Percentiles rank a stretch among this genome's conserved stretches.
phyloP scores from a whole-genome alignment of 164 flowering plant genomes.

The Stephania yunnanensis region DNA sequence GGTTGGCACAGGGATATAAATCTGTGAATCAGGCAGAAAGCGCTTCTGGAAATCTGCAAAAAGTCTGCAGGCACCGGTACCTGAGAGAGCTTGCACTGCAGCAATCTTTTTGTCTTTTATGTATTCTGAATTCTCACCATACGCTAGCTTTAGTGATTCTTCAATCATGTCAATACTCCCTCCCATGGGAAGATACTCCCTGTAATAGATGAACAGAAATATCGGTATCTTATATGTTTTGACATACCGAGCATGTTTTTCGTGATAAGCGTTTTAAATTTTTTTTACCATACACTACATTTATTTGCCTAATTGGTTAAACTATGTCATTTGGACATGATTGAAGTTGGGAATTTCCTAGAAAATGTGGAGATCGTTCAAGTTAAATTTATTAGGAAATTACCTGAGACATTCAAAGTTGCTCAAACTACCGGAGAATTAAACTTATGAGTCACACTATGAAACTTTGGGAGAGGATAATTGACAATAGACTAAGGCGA shows the following conservation, averaged over 20 bases:
- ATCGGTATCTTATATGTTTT: too few relatives aligned
- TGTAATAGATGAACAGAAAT: conserved; percentile 15
- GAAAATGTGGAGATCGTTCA: too few relatives aligned
- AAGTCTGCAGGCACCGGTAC: conserved; percentile 96
- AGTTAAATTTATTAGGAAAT: too few relatives aligned
- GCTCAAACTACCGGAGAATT: too few relatives aligned
- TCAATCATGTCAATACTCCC: conserved; percentile 84
- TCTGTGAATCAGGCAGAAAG: conserved; percentile 79
- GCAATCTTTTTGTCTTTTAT: conserved; percentile 83
- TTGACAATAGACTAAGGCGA: too few relatives aligned
- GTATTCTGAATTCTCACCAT: conserved; percentile 81
- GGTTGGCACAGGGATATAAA: conserved; percentile 92
- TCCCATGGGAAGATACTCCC: conserved; percentile 99
- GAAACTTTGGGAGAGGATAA: too few relatives aligned
- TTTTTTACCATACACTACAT: background rate
- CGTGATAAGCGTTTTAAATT: background rate
- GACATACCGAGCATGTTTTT: background rate
- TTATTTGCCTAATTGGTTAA: background rate
- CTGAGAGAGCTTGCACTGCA: conserved; percentile 89
- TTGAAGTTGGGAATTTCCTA: too few relatives aligned
- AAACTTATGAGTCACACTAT: too few relatives aligned
- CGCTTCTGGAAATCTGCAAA: conserved; percentile 97
- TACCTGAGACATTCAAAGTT: too few relatives aligned
- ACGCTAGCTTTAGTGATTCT: conserved; percentile 85
- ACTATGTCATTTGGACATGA: background rate